These are phyloP conservation scores for Lentinula novae-zelandiae DNA, from an alignment of 1,284 basidiomycete species.

Conservation along the genomic window DNA sequence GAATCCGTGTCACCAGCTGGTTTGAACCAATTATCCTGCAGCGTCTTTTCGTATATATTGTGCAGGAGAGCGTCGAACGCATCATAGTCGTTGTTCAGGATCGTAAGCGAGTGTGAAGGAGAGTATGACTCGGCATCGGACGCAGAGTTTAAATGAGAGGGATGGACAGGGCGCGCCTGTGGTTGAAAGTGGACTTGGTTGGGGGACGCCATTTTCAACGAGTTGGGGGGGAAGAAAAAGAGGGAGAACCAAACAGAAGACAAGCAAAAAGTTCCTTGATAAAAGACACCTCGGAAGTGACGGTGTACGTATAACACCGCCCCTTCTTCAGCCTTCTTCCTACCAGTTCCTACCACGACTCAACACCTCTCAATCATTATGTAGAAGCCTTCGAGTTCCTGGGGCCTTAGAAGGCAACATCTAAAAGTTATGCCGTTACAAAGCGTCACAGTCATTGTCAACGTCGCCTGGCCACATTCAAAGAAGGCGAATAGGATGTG, in stretches of 20 bases:
- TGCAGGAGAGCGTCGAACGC: conserved; percentile 15
- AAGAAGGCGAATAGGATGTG: not conserved
- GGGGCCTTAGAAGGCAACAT: not conserved
- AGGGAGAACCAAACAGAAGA: not conserved
- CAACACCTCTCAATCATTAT: not conserved
- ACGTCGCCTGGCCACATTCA: not conserved
- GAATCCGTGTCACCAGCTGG: conserved; percentile 67
- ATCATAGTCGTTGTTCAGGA: conserved; percentile 14
- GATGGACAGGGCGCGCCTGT: not conserved
- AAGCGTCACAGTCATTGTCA: not conserved
- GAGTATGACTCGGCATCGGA: not conserved
- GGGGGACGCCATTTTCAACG: not conserved
- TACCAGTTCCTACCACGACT: not conserved
- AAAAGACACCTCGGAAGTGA: not conserved
- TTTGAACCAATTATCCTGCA: conserved; percentile 74
- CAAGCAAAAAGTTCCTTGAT: not conserved
- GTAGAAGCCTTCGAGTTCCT: not conserved
- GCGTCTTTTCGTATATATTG: conserved; percentile 39
- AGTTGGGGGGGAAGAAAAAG: not conserved
- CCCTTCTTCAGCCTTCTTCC: not conserved
- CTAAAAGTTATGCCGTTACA: not conserved
- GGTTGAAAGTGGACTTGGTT: conserved; percentile 1
- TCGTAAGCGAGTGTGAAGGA: conserved; percentile 9
- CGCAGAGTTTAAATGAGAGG: not conserved
- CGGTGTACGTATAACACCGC: not conserved